Percentiles rank a stretch among this genome's conserved stretches.
Conservation (phyloP, 2,329 filamentous ascomycete genomes). For the Pseudocercospora eumusae region DNA sequence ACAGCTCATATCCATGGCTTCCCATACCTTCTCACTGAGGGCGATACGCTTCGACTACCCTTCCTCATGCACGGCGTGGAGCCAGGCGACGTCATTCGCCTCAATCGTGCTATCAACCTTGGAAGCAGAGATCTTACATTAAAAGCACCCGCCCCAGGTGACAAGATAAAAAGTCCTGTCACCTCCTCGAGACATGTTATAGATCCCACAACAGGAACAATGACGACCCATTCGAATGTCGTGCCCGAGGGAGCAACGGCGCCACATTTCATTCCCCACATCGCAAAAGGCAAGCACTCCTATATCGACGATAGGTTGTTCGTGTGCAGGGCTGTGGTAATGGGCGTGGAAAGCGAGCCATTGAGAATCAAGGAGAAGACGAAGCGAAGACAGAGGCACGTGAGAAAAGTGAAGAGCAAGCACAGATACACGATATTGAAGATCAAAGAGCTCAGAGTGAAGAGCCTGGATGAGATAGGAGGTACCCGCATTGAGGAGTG, state of each 20-base stretch:
- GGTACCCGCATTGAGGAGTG: constrained; percentile 39
- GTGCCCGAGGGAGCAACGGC: constrained; percentile 26
- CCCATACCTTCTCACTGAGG: constrained; percentile 72
- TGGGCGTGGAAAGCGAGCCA: constrained; percentile 75
- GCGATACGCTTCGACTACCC: constrained; percentile 52
- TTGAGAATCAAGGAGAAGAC: constrained; percentile 58
- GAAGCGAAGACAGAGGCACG: constrained; percentile 66
- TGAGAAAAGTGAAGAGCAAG: constrained; percentile 81
- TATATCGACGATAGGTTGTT: constrained; percentile 83
- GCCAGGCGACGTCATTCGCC: constrained; percentile 80
- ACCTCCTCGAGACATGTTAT: constrained; percentile 27
- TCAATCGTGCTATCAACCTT: constrained; percentile 80
- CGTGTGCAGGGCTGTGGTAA: constrained; percentile 79
- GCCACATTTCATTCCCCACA: constrained; percentile 44
- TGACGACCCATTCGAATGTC: constrained; percentile 30
- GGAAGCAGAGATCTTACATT: constrained; percentile 90
- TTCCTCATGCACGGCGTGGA: constrained; percentile 53
- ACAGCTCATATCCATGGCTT: constrained; percentile 76
- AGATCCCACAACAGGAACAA: constrained; percentile 34
- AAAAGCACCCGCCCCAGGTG: constrained; percentile 64
- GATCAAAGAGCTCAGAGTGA: constrained; percentile 77
- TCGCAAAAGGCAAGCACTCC: constrained; percentile 40
- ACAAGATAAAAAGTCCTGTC: constrained; percentile 36
- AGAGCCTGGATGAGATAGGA: constrained; percentile 57
- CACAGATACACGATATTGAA: constrained; percentile 83